Conservation (phyloP, 257 asterid species). For the Solanum lycopersicoides region DNA sequence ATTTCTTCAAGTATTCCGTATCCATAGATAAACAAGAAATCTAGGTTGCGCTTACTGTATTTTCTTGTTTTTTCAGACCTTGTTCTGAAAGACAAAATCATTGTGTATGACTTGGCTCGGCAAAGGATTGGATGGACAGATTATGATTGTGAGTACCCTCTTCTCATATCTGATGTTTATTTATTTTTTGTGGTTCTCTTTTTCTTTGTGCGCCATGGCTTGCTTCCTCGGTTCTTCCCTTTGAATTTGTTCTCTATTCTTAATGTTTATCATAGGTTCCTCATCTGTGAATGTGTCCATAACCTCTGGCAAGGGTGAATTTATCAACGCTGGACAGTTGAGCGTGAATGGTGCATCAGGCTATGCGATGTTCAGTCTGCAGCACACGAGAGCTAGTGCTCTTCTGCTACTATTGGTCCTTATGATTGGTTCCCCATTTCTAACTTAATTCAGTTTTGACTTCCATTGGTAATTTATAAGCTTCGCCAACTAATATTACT, state of each 20-base stretch:
- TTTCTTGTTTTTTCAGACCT: constrained; percentile 38
- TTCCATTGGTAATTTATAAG: background rate
- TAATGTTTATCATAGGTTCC: constrained; percentile 44
- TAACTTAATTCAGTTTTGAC: background rate
- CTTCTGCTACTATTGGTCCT: constrained; percentile 2
- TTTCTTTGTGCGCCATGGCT: background rate
- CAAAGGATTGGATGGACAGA: constrained; percentile 64
- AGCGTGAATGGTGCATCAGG: constrained; percentile 48
- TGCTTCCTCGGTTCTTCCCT: background rate
- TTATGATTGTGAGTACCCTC: constrained; percentile 36
- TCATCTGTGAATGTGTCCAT: constrained; percentile 70
- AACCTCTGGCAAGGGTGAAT: constrained; percentile 71
- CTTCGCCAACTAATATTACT: background rate
- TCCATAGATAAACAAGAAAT: background rate
- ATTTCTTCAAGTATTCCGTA: background rate
- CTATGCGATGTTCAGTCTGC: background rate
- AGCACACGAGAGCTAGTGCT: background rate
- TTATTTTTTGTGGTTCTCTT: background rate
- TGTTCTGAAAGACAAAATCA: constrained; percentile 51
- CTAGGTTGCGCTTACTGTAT: background rate
- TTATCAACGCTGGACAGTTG: constrained; percentile 55
- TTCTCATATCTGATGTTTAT: background rate
- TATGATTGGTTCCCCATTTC: constrained; percentile 21
- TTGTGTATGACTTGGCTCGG: constrained; percentile 47
- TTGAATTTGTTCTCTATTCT: background rate